Evolutionary conservation across 129 eudicot genomes (phyloP), one percentile per base, ranked within the genome.

Genomic region (Lactuca sativa): DNA sequence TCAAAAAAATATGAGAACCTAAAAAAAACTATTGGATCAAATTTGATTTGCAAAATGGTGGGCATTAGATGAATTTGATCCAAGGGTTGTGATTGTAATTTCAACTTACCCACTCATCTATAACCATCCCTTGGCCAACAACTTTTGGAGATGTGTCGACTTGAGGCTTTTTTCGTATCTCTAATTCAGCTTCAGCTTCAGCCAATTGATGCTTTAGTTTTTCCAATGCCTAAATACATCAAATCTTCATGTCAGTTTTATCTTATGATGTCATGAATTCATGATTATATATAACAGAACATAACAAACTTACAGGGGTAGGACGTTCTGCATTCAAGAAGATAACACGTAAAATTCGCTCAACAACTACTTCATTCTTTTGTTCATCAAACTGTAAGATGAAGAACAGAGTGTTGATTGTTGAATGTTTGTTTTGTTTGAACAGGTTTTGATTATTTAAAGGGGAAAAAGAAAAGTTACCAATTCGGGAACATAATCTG

Each of bases 401-500:
- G 41, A 56, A 48, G 7, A 53, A 14, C 14, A 57, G 3, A 61
- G 4, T 57, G 52, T 56, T 47, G 18, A 43, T 48, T 49, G 13
- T 43, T 21, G 12, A 48, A 38, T 34, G 36, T 41, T 68, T 57
- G 36, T 48, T 10, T 25, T 44, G 37, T 10, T 17, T 49, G 13
- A 30, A 25, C 30, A 25, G 30, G 1, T 25, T 1, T n/a, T 16
- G 33, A 25, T 59, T 48, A 36, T 12, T 16, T 38, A 40, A 37
- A 7, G 56, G 52, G 32, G 36, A 66, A 15, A 44, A 40, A 48
- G 44, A 62, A 32, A 47, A 48, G 75, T 86, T 73, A 91, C 97
- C 97, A 91, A 64, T 83, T 91, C 97, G 40, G 97, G 95, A 62
- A 77, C 86, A 53, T 77, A 91, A 48, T 88, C 97, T 17, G 82